phyloP scores from a whole-genome alignment of 1,139 yeast species.

The Yamadazyma epiphylla region DNA sequence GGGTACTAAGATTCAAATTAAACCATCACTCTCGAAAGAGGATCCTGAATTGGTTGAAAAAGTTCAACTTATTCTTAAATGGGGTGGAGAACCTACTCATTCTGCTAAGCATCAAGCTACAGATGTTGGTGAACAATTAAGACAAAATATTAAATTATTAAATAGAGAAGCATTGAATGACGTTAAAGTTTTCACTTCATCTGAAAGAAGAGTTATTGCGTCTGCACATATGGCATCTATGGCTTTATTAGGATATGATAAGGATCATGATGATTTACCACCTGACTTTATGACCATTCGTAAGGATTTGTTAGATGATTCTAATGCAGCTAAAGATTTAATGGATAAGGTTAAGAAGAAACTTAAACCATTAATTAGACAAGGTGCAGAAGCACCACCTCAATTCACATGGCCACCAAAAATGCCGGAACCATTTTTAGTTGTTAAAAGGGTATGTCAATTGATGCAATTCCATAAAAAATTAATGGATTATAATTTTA shows the following conservation, averaged over 20 bases:
- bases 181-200: conserved; percentile 83
- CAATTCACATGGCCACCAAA: conserved; percentile 99
- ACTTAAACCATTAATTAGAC: conserved; percentile 87
- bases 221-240: conserved; percentile 87
- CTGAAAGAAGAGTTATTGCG: conserved; percentile 91
- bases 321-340: conserved; percentile 95
- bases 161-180: conserved; percentile 82
- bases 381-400: conserved; percentile 97
- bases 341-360: conserved; percentile 98
- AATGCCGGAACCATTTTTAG: conserved; percentile 96
- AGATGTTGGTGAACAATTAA: conserved; percentile 91
- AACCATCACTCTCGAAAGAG: conserved; percentile 72
- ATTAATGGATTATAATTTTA: conserved; percentile 81
- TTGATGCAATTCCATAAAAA: conserved; percentile 89
- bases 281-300: conserved; percentile 79
- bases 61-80: conserved; percentile 90
- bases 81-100: conserved; percentile 99
- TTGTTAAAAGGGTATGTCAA: conserved; percentile 89
- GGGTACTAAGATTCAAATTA: conserved; percentile 94
- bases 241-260: conserved; percentile 70
- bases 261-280: conserved; percentile 53
- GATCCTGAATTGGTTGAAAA: conserved; percentile 74
- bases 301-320: conserved; percentile 90
- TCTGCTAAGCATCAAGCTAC: conserved; percentile 93
- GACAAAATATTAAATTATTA: conserved; percentile 85